Evolutionary conservation across 2,329 filamentous ascomycete species (phyloP).

Genomic region (Pseudogymnoascus sp.): DNA sequence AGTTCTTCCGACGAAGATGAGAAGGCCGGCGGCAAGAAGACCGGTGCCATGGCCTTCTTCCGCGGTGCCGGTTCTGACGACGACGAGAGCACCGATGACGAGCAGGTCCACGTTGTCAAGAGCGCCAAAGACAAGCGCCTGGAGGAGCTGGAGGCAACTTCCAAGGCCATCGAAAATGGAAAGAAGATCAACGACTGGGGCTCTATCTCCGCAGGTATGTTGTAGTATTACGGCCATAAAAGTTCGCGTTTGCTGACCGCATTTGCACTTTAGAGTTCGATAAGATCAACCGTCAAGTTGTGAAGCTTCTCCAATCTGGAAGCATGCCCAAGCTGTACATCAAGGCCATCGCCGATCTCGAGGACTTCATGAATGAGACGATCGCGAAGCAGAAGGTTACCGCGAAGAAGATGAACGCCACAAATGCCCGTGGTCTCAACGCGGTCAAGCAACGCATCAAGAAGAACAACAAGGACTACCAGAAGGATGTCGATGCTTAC

Average conservation of each 20-base stretch:
- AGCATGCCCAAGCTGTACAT: conserved; percentile 86
- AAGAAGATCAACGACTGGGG: conserved; percentile 98
- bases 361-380: conserved; percentile 89
- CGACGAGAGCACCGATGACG: conserved; percentile 77
- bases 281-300: conserved; percentile 80
- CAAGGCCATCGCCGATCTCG: conserved; percentile 84
- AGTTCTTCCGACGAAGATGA: conserved; percentile 56
- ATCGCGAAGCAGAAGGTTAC: conserved; percentile 93
- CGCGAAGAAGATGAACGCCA: conserved; percentile 98
- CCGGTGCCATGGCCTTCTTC: conserved; percentile 78
- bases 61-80: conserved; percentile 62
- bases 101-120: conserved; percentile 79
- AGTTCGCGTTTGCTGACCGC: neutral
- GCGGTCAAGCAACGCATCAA: conserved; percentile 97
- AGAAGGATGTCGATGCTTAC: conserved; percentile 79
- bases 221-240: neutral
- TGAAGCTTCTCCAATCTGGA: conserved; percentile 68
- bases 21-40: conserved; percentile 50
- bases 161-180: conserved; percentile 90
- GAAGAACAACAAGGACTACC: conserved; percentile 96
- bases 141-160: conserved; percentile 84
- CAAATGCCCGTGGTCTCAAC: conserved; percentile 87
- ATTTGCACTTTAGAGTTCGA: conserved; percentile 63
- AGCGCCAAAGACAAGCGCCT: conserved; percentile 96
- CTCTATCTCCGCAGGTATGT: conserved; percentile 76